Evolutionary conservation across 2,329 filamentous ascomycete genomes (phyloP).

Genomic region (Colletotrichum liriopes): DNA sequence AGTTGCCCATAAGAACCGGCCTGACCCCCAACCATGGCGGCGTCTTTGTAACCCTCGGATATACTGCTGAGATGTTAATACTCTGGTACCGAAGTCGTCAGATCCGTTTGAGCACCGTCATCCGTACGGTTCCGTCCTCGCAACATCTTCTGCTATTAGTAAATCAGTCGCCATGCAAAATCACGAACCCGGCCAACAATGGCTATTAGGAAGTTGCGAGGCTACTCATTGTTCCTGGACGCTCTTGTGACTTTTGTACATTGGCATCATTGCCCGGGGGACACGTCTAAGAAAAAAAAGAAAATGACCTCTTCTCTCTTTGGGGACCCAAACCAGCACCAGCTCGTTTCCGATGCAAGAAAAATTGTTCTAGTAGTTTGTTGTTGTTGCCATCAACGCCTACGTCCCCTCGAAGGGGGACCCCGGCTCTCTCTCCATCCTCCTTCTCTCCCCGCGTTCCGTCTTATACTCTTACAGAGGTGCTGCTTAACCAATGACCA

Average conservation of each 20-base stretch:
- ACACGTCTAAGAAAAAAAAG: conserved; percentile 44
- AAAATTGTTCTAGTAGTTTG: conserved; percentile 38
- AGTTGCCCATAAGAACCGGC: background rate
- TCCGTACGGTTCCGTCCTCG: background rate
- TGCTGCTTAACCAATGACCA: conserved; percentile 88
- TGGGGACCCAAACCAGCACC: conserved; percentile 40
- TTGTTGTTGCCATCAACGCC: conserved; percentile 34
- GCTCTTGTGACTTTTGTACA: conserved; percentile 44
- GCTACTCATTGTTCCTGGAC: conserved; percentile 44
- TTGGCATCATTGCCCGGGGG: conserved; percentile 42
- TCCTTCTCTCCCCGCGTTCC: conserved; percentile 12
- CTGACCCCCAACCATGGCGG: background rate
- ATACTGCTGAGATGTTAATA: background rate
- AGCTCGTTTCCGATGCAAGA: conserved; percentile 40
- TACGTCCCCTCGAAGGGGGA: conserved; percentile 16
- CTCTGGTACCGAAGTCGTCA: conserved; percentile 21
- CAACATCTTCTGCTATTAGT: background rate
- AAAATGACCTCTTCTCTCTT: conserved; percentile 32
- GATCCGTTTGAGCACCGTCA: conserved; percentile 1
- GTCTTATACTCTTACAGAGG: conserved; percentile 42
- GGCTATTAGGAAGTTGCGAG: conserved; percentile 40
- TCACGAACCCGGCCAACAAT: conserved; percentile 10
- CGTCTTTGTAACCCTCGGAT: background rate
- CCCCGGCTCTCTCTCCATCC: conserved; percentile 11
- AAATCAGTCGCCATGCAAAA: background rate